Evolutionary conservation across 2,329 filamentous ascomycete species (phyloP).

Genomic region (Chaetomium sp.): DNA sequence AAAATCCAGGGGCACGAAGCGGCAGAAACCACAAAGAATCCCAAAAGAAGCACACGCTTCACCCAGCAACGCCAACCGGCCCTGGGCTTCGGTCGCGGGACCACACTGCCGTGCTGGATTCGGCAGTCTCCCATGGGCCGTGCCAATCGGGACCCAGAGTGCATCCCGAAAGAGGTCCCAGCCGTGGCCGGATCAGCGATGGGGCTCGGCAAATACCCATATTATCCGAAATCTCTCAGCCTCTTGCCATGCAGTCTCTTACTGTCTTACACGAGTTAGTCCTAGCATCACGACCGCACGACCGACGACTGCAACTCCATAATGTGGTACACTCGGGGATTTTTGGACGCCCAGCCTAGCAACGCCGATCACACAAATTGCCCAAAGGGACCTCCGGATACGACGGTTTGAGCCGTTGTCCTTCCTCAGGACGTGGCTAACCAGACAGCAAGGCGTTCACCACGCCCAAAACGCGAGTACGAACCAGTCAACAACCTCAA

Average conservation of each 20-base stretch:
- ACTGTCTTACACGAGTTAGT: too few relatives aligned
- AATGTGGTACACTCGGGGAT: too few relatives aligned
- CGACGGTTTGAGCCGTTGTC: slow-evolving; percentile 12
- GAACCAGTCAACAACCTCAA: slow-evolving; percentile 7
- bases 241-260: neutral
- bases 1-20: neutral
- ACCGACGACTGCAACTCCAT: too few relatives aligned
- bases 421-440: neutral
- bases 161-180: slow-evolving; percentile 8
- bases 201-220: slow-evolving; percentile 23
- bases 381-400: slow-evolving; percentile 15
- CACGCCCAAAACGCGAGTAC: too few relatives aligned
- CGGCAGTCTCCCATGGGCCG: slow-evolving; percentile 16
- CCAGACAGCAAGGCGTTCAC: neutral
- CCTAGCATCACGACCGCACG: too few relatives aligned
- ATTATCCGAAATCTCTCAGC: slow-evolving; percentile 22
- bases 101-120: slow-evolving; percentile 19
- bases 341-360: neutral
- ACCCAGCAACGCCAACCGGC: slow-evolving; percentile 1
- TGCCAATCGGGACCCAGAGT: slow-evolving; percentile 18
- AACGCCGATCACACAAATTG: slow-evolving; percentile 22
- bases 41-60: slow-evolving; percentile 5
- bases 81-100: slow-evolving; percentile 3
- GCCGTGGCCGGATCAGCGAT: slow-evolving; percentile 15
- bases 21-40: neutral